Evolutionary conservation across 805 yeast genomes (phyloP).

Genomic region (Metschnikowia proteae): DNA sequence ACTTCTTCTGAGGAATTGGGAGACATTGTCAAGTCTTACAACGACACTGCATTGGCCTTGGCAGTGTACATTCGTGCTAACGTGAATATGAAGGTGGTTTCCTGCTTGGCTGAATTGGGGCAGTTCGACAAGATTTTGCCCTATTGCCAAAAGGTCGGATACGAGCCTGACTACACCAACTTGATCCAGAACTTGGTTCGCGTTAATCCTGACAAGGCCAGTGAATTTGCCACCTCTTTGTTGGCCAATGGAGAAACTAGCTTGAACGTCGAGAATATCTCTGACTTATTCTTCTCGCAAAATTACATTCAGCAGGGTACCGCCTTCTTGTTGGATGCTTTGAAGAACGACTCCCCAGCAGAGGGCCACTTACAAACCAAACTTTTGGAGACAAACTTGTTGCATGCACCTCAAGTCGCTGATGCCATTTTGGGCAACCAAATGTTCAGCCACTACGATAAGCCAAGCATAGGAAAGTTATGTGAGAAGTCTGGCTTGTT

Average conservation of each 20-base stretch:
- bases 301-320: constrained; percentile 97
- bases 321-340: constrained; percentile 90
- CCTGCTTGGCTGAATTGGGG: constrained; percentile 89
- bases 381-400: constrained; percentile 83
- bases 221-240: constrained; percentile 90
- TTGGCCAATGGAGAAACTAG: constrained; percentile 57
- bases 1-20: constrained; percentile 97
- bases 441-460: constrained; percentile 94
- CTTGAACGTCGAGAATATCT: constrained; percentile 78
- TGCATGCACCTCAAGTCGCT: constrained; percentile 99
- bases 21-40: constrained; percentile 84
- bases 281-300: constrained; percentile 92
- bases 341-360: constrained; percentile 88
- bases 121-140: constrained; percentile 95
- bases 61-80: constrained; percentile 86
- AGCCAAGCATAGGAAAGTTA: constrained; percentile 84
- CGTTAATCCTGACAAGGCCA: constrained; percentile 95
- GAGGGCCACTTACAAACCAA: constrained; percentile 96
- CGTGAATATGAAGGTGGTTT: constrained; percentile 83
- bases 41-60: constrained; percentile 77
- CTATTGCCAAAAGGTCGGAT: constrained; percentile 84
- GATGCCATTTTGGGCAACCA: constrained; percentile 96
- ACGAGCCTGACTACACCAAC: constrained; percentile 84
- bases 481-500: constrained; percentile 95
- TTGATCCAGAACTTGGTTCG: constrained; percentile 88